Evolutionary conservation across 805 yeast genomes (phyloP), one percentile per base, ranked within the genome.

Genomic region (Nakazawaea laoshanensis): DNA sequence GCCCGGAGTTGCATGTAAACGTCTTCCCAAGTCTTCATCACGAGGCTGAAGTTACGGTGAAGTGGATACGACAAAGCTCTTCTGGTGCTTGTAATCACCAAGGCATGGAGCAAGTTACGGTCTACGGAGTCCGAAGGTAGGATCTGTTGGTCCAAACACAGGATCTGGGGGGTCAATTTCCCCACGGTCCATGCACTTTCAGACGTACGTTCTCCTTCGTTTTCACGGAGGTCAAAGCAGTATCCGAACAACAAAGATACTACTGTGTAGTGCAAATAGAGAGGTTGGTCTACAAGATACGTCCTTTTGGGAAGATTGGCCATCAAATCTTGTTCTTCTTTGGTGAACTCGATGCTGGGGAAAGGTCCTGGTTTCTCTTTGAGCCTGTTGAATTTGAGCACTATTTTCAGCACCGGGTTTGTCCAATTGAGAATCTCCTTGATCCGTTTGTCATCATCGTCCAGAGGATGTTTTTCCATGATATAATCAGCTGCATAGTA

Each of bases 131-230:
- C 56, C 19, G 52, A 51, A 8, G 57, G 52, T 11, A 68, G 49
- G 18, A 81, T 42, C 42, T 68, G 74, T 11, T 71, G 57, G 50
- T 87, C 97, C 20, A 92, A 57, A 42, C 67, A 75, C 6, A 87
- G 52, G 24, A 89, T 55, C 46, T 85, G 92, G 1, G 97, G 95
- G 0, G 77, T 60, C 15, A 92, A 46, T 44, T 81, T 87, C 2
- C 98, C 98, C 4, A 92, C 69, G 0, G 89, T 77, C 98, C 98
- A 92, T 0, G 94, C 85, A 37, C 94, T 81, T 53, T 92, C 98
- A 4, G 83, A 75, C 12, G 74, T 85, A 33, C 74, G 71, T 13
- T 72, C 78, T 9, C 78, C 79, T 47, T 71, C 74, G 23, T 79
- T 85, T 34, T 81, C 80, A 23, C 96, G 60, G 31, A 69, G 55